Evolutionary conservation across 257 asterid species (phyloP).

Genomic region (Solanum sejunctum): DNA sequence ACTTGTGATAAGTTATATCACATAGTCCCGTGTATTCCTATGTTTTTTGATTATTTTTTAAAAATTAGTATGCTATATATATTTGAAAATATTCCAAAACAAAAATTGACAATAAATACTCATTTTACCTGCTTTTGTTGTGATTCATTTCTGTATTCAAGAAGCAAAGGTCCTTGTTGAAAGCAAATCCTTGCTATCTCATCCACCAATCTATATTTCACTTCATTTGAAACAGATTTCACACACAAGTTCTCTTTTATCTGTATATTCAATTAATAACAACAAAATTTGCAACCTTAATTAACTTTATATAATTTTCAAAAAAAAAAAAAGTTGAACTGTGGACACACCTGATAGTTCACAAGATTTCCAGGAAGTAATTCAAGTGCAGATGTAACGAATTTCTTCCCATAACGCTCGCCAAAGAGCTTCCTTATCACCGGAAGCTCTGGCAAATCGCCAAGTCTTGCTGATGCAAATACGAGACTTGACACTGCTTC

Average conservation of each 20-base stretch:
- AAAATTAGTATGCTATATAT: no score
- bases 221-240: slow-evolving; percentile 37
- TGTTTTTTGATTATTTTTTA: no score
- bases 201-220: slow-evolving; percentile 40
- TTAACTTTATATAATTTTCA: background rate
- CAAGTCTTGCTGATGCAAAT: slow-evolving; percentile 71
- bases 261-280: slow-evolving; percentile 16
- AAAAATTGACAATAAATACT: no score
- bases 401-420: slow-evolving; percentile 53
- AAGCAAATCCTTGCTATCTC: slow-evolving; percentile 34
- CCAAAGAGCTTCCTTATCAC: slow-evolving; percentile 45
- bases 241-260: slow-evolving; percentile 27
- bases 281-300: background rate
- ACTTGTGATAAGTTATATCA: no score
- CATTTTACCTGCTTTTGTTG: slow-evolving; percentile 11
- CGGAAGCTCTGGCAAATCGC: slow-evolving; percentile 64
- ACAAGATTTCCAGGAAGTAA: slow-evolving; percentile 61
- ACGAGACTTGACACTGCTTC: slow-evolving; percentile 72
- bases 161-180: slow-evolving; percentile 33
- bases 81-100: no score
- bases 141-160: slow-evolving; percentile 39
- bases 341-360: slow-evolving; percentile 37
- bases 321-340: background rate
- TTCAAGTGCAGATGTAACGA: slow-evolving; percentile 37
- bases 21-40: no score